phyloP scores from a whole-genome alignment of 2,329 filamentous ascomycete genomes.

The Zelopaecilomyces penicillatus region DNA sequence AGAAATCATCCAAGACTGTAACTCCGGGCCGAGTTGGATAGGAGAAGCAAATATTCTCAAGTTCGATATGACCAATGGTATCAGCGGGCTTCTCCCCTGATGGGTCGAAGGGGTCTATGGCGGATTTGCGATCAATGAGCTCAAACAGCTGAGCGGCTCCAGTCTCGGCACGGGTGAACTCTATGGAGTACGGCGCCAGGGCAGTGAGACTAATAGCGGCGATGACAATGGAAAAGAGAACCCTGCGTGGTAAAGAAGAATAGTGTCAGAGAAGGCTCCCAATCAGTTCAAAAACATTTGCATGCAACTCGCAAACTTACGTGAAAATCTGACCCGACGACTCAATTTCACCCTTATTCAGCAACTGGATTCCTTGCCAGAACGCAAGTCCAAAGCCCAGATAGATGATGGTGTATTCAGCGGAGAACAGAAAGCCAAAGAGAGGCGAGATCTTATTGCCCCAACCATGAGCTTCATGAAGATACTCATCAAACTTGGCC shows the following conservation, averaged over 20 bases:
- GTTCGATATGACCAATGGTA: conserved; percentile 25
- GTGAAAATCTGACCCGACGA: conserved; percentile 32
- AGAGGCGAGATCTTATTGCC: conserved; percentile 31
- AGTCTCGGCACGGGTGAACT: conserved; percentile 30
- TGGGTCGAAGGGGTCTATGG: conserved; percentile 27
- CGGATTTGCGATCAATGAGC: conserved; percentile 29
- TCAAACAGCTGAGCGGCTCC: conserved; percentile 27
- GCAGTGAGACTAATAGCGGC: conserved; percentile 27
- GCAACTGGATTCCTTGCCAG: conserved; percentile 35
- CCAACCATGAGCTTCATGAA: conserved; percentile 26
- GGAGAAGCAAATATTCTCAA: conserved; percentile 34
- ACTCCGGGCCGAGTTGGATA: conserved; percentile 37
- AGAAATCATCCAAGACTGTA: conserved; percentile 33
- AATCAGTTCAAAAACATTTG: no score
- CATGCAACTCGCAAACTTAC: conserved; percentile 13
- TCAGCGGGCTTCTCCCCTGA: conserved; percentile 22
- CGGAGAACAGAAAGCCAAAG: conserved; percentile 30
- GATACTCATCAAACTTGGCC: conserved; percentile 29
- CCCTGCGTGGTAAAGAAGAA: conserved; percentile 14
- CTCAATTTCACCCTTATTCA: conserved; percentile 27
- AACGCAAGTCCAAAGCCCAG: conserved; percentile 35
- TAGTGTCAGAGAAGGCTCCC: no score
- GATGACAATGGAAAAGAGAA: conserved; percentile 31
- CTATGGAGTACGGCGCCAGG: conserved; percentile 28
- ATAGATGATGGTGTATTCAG: conserved; percentile 33